phyloP scores from a whole-genome alignment of 805 yeast species.

The Cephaloascus albidus region DNA sequence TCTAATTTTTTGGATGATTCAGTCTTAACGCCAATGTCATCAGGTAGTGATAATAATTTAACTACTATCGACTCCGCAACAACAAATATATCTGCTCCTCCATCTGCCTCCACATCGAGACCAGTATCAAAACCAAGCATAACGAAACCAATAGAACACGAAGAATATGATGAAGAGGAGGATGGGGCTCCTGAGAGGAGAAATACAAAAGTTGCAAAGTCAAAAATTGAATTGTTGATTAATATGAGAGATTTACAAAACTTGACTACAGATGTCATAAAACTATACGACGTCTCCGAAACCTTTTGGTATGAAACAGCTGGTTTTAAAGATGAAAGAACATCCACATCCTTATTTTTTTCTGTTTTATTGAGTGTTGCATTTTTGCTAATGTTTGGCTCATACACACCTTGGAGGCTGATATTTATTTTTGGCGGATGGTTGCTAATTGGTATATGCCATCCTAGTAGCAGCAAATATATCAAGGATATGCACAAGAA shows the following conservation, averaged over 20 bases:
- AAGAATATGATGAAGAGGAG: conserved; percentile 1
- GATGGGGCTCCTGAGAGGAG: conserved; percentile 8
- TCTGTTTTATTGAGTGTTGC: conserved; percentile 22
- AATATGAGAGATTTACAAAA: conserved; percentile 72
- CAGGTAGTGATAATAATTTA: background rate
- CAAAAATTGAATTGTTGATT: conserved; percentile 35
- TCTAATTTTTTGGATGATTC: background rate
- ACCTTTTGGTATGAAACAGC: conserved; percentile 50
- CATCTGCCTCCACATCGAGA: too few species aligned
- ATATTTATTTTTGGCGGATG: conserved; percentile 52
- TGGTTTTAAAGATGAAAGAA: conserved; percentile 61
- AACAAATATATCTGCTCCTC: background rate
- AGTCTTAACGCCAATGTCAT: background rate
- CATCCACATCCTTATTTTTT: conserved; percentile 52
- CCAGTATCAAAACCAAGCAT: too few species aligned
- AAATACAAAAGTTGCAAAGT: conserved; percentile 10
- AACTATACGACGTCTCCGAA: conserved; percentile 41
- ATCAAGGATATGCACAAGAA: conserved; percentile 9
- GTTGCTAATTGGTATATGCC: conserved; percentile 40
- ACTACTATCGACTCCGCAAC: background rate
- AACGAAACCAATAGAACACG: background rate
- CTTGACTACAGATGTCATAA: conserved; percentile 44
- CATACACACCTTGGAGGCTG: conserved; percentile 55
- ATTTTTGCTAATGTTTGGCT: conserved; percentile 30
- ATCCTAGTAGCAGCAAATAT: conserved; percentile 42